Evolutionary conservation across 2,329 filamentous ascomycete genomes (phyloP), one percentile per base, ranked within the genome.

Genomic region (Fusarium domesticum): DNA sequence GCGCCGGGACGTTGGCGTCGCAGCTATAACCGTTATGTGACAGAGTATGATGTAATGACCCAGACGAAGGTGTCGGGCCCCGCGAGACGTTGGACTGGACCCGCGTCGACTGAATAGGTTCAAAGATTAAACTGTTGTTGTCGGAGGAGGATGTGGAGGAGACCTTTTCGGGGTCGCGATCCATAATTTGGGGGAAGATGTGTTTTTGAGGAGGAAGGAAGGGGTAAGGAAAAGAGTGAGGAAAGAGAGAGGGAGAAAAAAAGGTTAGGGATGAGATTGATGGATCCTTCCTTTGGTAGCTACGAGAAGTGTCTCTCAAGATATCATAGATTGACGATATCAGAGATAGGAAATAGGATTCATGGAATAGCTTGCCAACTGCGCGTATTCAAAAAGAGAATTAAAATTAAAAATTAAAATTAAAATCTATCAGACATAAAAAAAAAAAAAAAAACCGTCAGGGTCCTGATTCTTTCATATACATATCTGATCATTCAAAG

Each of bases 1-100:
- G 14, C 6, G 20, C 6, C 4, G 23, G 40, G 4, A 53, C 51
- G 6, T 42, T 53, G 3, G 41, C 47, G 47, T 68, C 66, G 28
- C 67, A 65, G 37, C 72, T 65, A 48, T 72, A 74, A 18, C 72
- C 71, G 47, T 75, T 74, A 35, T 73, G 67, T 14, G 72, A 74
- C 18, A 67, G 62, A 19, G 57, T 59, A 19, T 55, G 64, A 60
- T 30, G 46, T 11, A 61, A 19, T 14, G 32, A 47, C 4, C 25
- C 42, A 6, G 48, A 28, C 37, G 15, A 47, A 40, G 8, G 54
- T 47, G 7, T n/a, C 33, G 17, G 48, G 37, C 14, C 31, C 30
- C 2, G 46, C 50, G 16, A 18, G 34, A 18, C 49, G 43, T 16
- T 28, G 7, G 23, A 28, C 7, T 28, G 23, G 23, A 28, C 23